phyloP scores from a whole-genome alignment of 495 filamentous ascomycete genomes.

The Neurospora pannonica region DNA sequence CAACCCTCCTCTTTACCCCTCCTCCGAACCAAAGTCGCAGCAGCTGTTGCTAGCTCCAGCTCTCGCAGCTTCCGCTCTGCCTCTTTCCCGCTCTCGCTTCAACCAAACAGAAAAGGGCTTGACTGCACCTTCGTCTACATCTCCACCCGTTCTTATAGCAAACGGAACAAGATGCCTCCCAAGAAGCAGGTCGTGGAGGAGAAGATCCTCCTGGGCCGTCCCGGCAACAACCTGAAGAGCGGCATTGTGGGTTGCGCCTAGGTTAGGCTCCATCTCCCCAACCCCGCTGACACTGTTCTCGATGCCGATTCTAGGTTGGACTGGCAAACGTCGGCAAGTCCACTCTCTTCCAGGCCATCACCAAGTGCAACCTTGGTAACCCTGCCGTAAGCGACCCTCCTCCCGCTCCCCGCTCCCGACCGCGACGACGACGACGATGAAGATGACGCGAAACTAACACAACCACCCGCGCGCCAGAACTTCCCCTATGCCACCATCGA shows the following conservation, averaged over 20 bases:
- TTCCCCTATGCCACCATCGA: conserved; percentile 99
- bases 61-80: conserved; percentile 56
- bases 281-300: conserved; percentile 17
- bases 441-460: conserved; percentile 16
- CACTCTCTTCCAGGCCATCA: conserved; percentile 98
- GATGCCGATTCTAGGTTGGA: conserved; percentile 59
- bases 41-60: neutral
- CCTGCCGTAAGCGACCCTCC: conserved; percentile 58
- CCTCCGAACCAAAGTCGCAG: conserved; percentile 28
- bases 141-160: conserved; percentile 41
- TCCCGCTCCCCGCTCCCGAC: conserved; percentile 3
- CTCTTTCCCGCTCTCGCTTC: conserved; percentile 10
- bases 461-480: conserved; percentile 46
- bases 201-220: conserved; percentile 83
- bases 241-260: conserved; percentile 77
- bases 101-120: conserved; percentile 26
- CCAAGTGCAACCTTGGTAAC: conserved; percentile 94
- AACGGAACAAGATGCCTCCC: conserved; percentile 60
- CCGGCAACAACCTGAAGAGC: conserved; percentile 97
- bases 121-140: conserved; percentile 35
- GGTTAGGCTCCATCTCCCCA: conserved; percentile 8
- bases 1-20: conserved; percentile 23
- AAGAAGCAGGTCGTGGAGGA: conserved; percentile 65
- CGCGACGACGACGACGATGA: conserved; percentile 6
- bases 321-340: conserved; percentile 99